These are phyloP conservation scores for Globisporangium heterothallicum DNA, from an alignment of 352 stramenopile species.

Conservation along the genomic window DNA sequence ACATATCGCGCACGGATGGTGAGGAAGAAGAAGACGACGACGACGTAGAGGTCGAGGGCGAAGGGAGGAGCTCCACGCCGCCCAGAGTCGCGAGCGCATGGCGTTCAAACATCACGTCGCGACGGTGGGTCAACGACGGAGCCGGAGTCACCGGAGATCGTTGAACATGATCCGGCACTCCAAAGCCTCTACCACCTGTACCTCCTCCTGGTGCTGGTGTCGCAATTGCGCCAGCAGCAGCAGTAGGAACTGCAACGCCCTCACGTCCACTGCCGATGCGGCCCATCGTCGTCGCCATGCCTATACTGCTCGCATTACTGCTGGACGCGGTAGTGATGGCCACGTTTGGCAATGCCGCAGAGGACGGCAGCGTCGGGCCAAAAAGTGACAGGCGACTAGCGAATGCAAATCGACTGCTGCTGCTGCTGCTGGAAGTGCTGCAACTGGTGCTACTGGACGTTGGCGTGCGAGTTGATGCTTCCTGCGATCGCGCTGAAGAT, in stretches of 20 bases:
- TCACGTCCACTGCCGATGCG: background rate
- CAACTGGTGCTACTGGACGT: background rate
- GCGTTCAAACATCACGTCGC: no score
- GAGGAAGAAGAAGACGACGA: no score
- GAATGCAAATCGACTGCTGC: slow-evolving; percentile 21
- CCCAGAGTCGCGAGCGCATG: slow-evolving; percentile 15
- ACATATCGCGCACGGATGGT: no score
- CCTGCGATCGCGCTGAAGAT: no score
- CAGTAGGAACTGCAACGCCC: background rate
- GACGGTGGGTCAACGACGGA: no score
- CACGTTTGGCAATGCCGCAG: no score
- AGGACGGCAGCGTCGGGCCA: slow-evolving; percentile 19
- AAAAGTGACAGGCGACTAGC: slow-evolving; percentile 42
- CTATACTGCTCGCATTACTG: background rate
- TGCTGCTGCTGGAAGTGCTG: background rate
- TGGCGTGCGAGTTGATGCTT: no score
- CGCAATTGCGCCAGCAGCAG: background rate
- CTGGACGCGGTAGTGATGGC: background rate
- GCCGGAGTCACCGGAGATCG: background rate
- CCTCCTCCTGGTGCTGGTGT: slow-evolving; percentile 2
- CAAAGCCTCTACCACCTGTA: no score
- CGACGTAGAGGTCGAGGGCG: background rate
- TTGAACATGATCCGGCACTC: background rate
- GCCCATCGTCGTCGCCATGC: background rate
- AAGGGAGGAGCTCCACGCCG: slow-evolving; percentile 12